Evolutionary conservation across 1,139 yeast species (phyloP), one percentile per base, ranked within the genome.

Genomic region (Zygoascus sp.): DNA sequence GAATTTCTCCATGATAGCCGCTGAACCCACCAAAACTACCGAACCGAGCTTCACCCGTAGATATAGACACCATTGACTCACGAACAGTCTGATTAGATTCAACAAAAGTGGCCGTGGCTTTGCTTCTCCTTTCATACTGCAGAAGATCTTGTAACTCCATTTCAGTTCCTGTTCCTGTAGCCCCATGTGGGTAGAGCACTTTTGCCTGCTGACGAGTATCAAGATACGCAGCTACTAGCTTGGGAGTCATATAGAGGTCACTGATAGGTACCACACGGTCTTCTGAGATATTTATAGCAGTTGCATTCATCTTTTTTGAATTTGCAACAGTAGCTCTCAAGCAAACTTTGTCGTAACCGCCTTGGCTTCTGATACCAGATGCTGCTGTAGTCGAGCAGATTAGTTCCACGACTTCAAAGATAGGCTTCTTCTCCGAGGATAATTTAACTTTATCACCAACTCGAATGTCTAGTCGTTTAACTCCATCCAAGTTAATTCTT

Each of bases 391-490:
- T 28, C 6, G 20, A 20, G 2, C 22, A 7, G 4, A 45, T 25
- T 9, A 50, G 46, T 32, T 51, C 53, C 6, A 46, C 20, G 4
- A 54, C 47, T 22, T 51, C 53, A 37, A 41, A 54, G 16, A 39
- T 40, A 21, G 40, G 45, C 21, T 44, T 46, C 39, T 48, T 47
- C 35, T 52, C 51, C 16, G 49, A 42, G 15, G 47, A 46, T 3
- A 51, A 27, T 43, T 52, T 52, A 21, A 54, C 55, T 34, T 44
- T 43, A 45, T 49, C 54, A 16, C 57, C 58, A 1, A 43, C 44
- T 21, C 46, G 46, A 4, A 56, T 37, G 40, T 57, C 59, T 5
- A 55, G 35, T n/a, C 56, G 50, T 25, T 47, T 51, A 9, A 53
- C 47, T 8, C 53, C 53, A 35, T 54, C 55, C 34, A 54, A 53